These are phyloP conservation scores for Saturnispora halmiae DNA, from an alignment of 805 yeast genomes.

Conservation along the genomic window DNA sequence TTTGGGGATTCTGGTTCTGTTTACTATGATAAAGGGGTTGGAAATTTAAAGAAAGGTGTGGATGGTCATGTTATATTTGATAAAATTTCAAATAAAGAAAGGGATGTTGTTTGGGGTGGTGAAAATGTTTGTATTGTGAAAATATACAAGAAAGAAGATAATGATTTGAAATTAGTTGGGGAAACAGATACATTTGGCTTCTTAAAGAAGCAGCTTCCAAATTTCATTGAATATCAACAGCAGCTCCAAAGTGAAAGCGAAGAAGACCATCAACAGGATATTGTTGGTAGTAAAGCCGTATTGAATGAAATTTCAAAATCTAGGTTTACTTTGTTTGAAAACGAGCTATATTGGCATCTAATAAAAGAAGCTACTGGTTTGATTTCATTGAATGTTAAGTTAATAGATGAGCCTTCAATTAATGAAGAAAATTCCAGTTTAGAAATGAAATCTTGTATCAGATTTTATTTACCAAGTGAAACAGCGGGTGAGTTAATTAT, in stretches of 20 bases:
- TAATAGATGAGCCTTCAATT: constrained; percentile 32
- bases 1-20: constrained; percentile 85
- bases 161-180: constrained; percentile 8
- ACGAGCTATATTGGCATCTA: constrained; percentile 73
- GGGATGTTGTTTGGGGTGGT: constrained; percentile 25
- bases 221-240: background rate
- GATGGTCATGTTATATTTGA: constrained; percentile 38
- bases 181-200: constrained; percentile 10
- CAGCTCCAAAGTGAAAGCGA: too few species aligned
- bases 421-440: constrained; percentile 25
- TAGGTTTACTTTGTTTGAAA: constrained; percentile 73
- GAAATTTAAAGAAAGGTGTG: constrained; percentile 45
- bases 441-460: constrained; percentile 11
- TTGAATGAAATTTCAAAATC: constrained; percentile 56
- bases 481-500: background rate
- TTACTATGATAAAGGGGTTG: constrained; percentile 66
- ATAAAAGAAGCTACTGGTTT: constrained; percentile 66
- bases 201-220: background rate
- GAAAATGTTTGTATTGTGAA: constrained; percentile 50
- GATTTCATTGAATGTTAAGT: constrained; percentile 58
- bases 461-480: constrained; percentile 28
- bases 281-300: constrained; percentile 20
- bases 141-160: constrained; percentile 27
- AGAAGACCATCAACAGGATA: too few species aligned
- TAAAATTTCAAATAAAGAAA: constrained; percentile 26